Evolutionary conservation across 2,329 filamentous ascomycete genomes (phyloP).

Genomic region (Pseudonectria buxi): DNA sequence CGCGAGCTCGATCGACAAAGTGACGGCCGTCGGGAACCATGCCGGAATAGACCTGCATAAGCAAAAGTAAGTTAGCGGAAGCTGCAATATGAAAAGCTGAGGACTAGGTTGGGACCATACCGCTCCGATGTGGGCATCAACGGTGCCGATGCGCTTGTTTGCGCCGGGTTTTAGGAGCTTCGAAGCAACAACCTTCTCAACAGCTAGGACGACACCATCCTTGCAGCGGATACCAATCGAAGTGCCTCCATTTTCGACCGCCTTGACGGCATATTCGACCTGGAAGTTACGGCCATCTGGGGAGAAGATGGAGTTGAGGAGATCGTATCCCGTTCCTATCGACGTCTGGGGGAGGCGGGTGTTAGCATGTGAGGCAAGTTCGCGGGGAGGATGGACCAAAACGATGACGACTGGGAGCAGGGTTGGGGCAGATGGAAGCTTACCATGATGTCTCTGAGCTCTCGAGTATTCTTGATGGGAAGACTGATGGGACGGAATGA

Average conservation of each 20-base stretch:
- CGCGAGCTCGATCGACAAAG: slow-evolving; percentile 88
- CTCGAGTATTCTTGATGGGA: slow-evolving; percentile 4
- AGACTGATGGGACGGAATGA: slow-evolving; percentile 1
- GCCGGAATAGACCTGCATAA: slow-evolving; percentile 77
- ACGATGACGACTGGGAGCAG: background rate
- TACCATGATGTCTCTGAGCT: slow-evolving; percentile 26
- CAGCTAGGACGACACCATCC: slow-evolving; percentile 89
- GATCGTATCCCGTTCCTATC: slow-evolving; percentile 99
- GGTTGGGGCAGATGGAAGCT: slow-evolving; percentile 9
- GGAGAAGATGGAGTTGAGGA: slow-evolving; percentile 99
- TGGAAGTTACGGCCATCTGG: slow-evolving; percentile 99
- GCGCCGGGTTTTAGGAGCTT: slow-evolving; percentile 92
- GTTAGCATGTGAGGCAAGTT: slow-evolving; percentile 17
- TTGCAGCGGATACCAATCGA: slow-evolving; percentile 95
- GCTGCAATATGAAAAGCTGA: background rate
- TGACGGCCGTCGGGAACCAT: slow-evolving; percentile 92
- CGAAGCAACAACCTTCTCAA: slow-evolving; percentile 93
- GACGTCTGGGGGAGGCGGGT: slow-evolving; percentile 63
- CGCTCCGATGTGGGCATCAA: slow-evolving; percentile 89
- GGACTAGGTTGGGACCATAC: slow-evolving; percentile 48
- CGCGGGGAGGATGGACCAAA: slow-evolving; percentile 6
- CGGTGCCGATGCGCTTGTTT: slow-evolving; percentile 94
- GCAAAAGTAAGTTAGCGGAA: slow-evolving; percentile 6
- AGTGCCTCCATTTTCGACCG: slow-evolving; percentile 95
- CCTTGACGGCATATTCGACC: slow-evolving; percentile 97